A percentile compares a stretch with the other conserved stretches of the same genome.
These are phyloP conservation scores for Fusarium hainanense DNA, from an alignment of 2,329 filamentous ascomycete genomes.

Conservation along the genomic window DNA sequence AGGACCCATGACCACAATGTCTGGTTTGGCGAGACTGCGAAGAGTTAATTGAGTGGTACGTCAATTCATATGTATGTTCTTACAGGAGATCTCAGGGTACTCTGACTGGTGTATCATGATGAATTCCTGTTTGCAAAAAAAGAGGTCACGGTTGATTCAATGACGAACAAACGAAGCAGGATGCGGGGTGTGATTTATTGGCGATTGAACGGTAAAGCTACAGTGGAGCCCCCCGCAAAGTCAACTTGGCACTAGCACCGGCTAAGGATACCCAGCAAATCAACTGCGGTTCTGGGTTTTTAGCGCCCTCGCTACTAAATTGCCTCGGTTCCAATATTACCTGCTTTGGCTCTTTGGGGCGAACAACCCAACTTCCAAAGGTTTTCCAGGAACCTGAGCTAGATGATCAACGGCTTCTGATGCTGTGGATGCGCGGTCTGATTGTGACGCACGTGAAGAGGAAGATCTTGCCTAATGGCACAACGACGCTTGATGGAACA, in stretches of 20 bases:
- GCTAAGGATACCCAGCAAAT: background rate
- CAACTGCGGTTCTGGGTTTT: background rate
- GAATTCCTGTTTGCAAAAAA: background rate
- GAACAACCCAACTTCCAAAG: background rate
- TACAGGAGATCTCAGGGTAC: background rate
- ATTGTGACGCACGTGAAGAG: fast-evolving
- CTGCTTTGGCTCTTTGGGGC: background rate
- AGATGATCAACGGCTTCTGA: fast-evolving
- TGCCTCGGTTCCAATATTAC: background rate
- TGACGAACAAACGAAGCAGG: background rate
- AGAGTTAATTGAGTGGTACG: background rate
- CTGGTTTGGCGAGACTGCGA: background rate
- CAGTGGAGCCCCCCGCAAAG: background rate
- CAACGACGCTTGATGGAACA: too few relatives aligned
- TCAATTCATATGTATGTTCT: background rate
- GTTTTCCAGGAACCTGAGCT: background rate
- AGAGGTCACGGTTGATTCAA: background rate
- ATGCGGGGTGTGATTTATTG: background rate
- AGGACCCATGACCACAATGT: conserved; percentile 7
- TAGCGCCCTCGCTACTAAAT: background rate
- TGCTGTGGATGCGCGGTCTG: too few relatives aligned
- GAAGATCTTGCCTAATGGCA: too few relatives aligned
- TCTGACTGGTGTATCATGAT: background rate
- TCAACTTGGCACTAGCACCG: background rate
- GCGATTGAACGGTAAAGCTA: background rate